Base-by-base conservation (phyloP, 2,329 filamentous ascomycete species). In the Ciborinia camelliae region DNA sequence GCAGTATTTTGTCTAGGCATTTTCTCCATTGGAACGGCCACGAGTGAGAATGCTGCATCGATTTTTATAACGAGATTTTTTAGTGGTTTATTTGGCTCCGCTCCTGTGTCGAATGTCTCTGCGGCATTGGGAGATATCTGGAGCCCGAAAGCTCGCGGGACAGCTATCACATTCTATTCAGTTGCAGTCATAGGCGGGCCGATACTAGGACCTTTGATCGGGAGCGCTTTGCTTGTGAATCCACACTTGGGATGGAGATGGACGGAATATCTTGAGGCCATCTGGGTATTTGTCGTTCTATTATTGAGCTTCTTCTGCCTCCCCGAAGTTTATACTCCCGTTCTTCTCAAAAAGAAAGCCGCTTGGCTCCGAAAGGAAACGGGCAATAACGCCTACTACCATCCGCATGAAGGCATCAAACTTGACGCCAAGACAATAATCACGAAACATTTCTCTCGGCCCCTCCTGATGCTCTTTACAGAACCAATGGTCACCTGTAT, bases 21-120 rank as follows among this genome's bases (percentile, higher is more conserved):
- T 1, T 90, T 90, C 73, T 88, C 84, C 68, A 85, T 83, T 37
- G 87, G 80, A 6, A 81, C 80, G 26, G 84, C 85, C 1, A 86
- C 82, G 4, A 79, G 83, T 1, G 78, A 83, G 65, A 86, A 83
- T 68, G 84, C 87, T 65, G 77, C 77, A 58, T 83, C 84, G 0
- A 77, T 91, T 3, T 78, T 91, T 51, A 80, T 89, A 32, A 80
- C 90, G 39, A 84, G 88, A 54, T 90, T 90, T 77, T 85, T 90
- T 65, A 83, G 82, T 4, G 86, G 86, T 47, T 74, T 84, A 8
- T 88, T 87, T 72, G 86, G 85, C 18, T 85, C 84, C 1, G 85
- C 84, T 18, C 84, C 85, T 4, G 78, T 88, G 66, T 86, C 84
- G 54, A 88, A 88, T 71, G 82, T 83, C 3, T 83, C 84, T 7